Evolutionary conservation across 148 eudicot genomes (phyloP), one percentile per base, ranked within the genome.

Genomic region (Fagopyrum esculentum): DNA sequence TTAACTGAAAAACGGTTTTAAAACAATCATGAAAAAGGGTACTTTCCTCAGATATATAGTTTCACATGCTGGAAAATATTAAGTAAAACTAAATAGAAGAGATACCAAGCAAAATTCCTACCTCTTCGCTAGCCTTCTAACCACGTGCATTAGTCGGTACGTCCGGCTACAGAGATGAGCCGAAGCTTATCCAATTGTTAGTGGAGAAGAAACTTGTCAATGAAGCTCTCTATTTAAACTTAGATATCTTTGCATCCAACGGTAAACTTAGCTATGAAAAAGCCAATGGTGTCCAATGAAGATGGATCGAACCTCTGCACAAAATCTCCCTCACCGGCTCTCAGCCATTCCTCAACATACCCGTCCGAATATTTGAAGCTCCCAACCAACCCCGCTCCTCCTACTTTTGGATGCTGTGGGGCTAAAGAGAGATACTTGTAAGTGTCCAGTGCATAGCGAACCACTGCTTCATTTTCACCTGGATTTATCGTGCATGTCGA

Each of bases 401-500:
- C 98, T 46, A 89, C 78, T 78, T 78, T 81, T 19, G 97, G 95
- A 79, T 85, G 77, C 84, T 93, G 90, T 75, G 77, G 77, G 77
- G 90, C 96, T 79, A 94, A 73, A 30, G 93, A 84, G 52, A 94
- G 92, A 78, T 87, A 94, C 79, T 89, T 90, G 79, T 91, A 91
- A 17, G 80, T 87, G 74, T 94, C 93, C 61, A 94, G 79, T 52
- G 98, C 98, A 79, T 94, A 87, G 68, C 98, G 89, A 48, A 91
- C 97, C 64, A 94, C 57, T 16, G 88, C 91, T 77, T 94, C 97
- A 66, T 94, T 94, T 83, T 94, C 98, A 55, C 98, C 97, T 0
- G 98, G 98, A 81, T 90, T 94, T 81, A 94, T 91, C 45, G 98
- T 91, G 79, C 98, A 94, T 73, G 98, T 94, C 45, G 98, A 94